phyloP scores from a whole-genome alignment of 2,329 filamentous ascomycete species.

The Lasiodiplodia hormozganensis region DNA sequence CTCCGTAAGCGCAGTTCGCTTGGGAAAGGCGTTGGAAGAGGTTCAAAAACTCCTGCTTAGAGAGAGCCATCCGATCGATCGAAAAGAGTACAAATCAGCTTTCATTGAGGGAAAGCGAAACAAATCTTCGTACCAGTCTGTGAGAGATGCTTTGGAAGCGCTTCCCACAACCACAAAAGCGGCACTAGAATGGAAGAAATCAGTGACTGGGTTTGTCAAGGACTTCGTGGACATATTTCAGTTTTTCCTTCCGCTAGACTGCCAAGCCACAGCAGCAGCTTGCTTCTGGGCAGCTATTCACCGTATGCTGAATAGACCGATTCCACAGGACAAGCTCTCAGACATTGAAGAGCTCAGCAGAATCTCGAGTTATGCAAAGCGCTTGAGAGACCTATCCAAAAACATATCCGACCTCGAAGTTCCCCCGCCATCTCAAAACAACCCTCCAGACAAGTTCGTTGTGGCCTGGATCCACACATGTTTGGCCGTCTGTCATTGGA shows the following conservation, averaged over 20 bases:
- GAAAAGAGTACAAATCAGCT: slow-evolving; percentile 6
- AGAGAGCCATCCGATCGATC: slow-evolving; percentile 11
- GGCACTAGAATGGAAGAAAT: slow-evolving; percentile 3
- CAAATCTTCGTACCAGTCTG: not conserved
- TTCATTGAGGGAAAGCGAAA: not conserved
- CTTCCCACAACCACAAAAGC: not conserved
- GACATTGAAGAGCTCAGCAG: not conserved
- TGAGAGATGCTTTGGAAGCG: not conserved
- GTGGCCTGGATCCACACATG: slow-evolving; percentile 18
- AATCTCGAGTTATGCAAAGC: not conserved
- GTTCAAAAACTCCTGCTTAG: slow-evolving; percentile 10
- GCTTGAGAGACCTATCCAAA: slow-evolving; percentile 2
- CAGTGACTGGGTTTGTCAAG: not conserved
- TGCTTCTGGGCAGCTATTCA: slow-evolving; percentile 12
- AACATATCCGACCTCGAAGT: slow-evolving; percentile 5
- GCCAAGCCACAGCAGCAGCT: not conserved
- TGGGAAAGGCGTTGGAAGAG: slow-evolving; percentile 3
- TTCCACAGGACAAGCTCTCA: not conserved
- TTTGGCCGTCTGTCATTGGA: slow-evolving; percentile 17
- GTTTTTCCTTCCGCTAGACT: slow-evolving; percentile 14
- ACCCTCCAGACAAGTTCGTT: slow-evolving; percentile 16
- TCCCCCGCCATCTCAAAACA: not conserved
- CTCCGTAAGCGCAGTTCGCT: not conserved
- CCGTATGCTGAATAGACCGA: not conserved
- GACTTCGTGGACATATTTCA: slow-evolving; percentile 1